Evolutionary conservation across 176 grass and related monocot genomes (phyloP).

Genomic region (Luzula sylvatica): DNA sequence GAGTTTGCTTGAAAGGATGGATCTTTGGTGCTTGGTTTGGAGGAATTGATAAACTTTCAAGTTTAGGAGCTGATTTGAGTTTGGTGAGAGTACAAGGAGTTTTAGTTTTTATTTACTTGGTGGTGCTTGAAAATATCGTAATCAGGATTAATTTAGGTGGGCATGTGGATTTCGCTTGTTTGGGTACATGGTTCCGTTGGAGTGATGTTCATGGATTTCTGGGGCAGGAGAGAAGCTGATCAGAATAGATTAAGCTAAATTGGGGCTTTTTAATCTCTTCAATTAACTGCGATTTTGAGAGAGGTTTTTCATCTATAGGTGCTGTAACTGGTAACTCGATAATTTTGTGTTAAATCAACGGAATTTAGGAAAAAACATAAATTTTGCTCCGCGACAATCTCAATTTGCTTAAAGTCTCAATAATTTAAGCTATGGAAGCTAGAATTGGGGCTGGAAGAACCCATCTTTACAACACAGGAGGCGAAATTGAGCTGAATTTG

Average conservation of each 20-base stretch:
- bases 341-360: constrained; percentile 5
- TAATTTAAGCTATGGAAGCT: constrained; percentile 43
- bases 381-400: no score
- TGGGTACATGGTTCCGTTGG: constrained; percentile 83
- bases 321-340: neutral
- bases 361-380: constrained; percentile 2
- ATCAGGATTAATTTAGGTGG: constrained; percentile 26
- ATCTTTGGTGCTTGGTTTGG: constrained; percentile 12
- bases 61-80: neutral
- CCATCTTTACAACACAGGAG: constrained; percentile 41
- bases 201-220: constrained; percentile 67
- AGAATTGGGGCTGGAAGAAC: constrained; percentile 49
- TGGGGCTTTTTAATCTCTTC: neutral
- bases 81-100: neutral
- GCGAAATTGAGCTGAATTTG: constrained; percentile 43
- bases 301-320: neutral
- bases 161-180: constrained; percentile 87
- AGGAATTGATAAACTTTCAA: constrained; percentile 8
- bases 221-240: constrained; percentile 43
- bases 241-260: constrained; percentile 22
- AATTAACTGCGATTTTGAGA: constrained; percentile 5
- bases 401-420: neutral
- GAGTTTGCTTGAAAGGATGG: constrained; percentile 5
- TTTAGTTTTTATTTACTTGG: constrained; percentile 10
- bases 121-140: constrained; percentile 22